These are phyloP conservation scores for Arthrobotrys iridis DNA, from an alignment of 2,329 filamentous ascomycete genomes.

Conservation along the genomic window DNA sequence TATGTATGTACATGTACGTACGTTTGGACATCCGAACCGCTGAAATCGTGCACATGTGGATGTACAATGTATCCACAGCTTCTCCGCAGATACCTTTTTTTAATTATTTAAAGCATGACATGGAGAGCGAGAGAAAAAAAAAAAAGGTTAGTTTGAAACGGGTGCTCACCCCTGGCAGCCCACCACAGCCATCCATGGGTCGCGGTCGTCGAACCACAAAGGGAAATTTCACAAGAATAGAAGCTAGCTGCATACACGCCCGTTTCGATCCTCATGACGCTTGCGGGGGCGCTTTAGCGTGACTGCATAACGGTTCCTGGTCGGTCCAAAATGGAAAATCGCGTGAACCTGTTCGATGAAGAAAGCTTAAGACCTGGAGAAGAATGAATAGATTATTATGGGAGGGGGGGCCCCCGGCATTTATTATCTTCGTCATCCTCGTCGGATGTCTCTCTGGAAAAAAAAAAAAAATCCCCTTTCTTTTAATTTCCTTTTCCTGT, in stretches of 20 bases:
- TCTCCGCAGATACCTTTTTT: conserved; percentile 3
- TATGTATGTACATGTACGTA: too few relatives aligned
- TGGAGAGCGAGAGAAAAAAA: too few relatives aligned
- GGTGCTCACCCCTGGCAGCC: conserved; percentile 14
- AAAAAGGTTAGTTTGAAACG: conserved; percentile 16
- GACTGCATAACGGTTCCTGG: conserved; percentile 27
- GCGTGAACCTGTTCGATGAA: conserved; percentile 35
- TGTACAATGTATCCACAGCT: too few relatives aligned
- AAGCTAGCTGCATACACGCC: conserved; percentile 33
- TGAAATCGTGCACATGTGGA: background rate
- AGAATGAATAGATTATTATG: background rate
- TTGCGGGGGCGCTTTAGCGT: conserved; percentile 10
- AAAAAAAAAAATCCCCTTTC: too few relatives aligned
- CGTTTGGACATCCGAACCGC: background rate
- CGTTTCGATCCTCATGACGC: conserved; percentile 1
- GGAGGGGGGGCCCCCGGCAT: background rate
- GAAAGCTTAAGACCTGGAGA: background rate
- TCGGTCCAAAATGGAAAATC: conserved; percentile 36
- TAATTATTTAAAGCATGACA: too few relatives aligned
- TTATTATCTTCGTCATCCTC: background rate
- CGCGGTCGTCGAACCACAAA: background rate
- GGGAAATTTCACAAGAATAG: conserved; percentile 27
- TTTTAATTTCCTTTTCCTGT: too few relatives aligned
- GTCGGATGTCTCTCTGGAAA: too few relatives aligned
- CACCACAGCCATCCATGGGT: conserved; percentile 5